Percentiles rank a stretch among this genome's conserved stretches.
phyloP scores from a whole-genome alignment of 169 alveolate genomes.

The Neospora caninum region DNA sequence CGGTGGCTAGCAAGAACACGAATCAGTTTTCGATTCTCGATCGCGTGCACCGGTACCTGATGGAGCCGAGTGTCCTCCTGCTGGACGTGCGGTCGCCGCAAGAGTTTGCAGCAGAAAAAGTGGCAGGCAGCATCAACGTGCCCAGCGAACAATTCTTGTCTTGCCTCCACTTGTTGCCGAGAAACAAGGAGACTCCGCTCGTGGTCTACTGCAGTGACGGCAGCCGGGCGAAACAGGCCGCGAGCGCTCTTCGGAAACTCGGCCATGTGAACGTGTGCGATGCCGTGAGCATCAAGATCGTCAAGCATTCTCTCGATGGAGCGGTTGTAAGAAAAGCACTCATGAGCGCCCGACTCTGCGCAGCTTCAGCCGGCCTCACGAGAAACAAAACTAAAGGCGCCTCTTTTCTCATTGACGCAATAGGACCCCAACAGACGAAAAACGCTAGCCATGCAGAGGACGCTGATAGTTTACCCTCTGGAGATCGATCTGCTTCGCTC shows the following conservation, averaged over 20 bases:
- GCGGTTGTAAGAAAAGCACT: slow-evolving; percentile 37
- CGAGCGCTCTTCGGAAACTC: slow-evolving; percentile 32
- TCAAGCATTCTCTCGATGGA: slow-evolving; percentile 29
- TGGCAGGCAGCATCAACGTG: slow-evolving; percentile 19
- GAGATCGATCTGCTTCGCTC: not conserved
- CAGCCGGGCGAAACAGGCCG: slow-evolving; percentile 17
- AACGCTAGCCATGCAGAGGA: too few species aligned
- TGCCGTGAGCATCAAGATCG: slow-evolving; percentile 26
- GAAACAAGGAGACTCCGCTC: slow-evolving; percentile 32
- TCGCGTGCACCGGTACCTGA: not conserved
- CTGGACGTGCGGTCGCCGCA: slow-evolving; percentile 33
- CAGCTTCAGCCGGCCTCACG: not conserved
- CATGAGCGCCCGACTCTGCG: not conserved
- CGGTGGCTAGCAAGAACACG: not conserved
- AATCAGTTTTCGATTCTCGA: slow-evolving; percentile 11
- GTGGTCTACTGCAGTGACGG: slow-evolving; percentile 32
- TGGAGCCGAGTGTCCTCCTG: slow-evolving; percentile 10
- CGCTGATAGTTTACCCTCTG: not conserved
- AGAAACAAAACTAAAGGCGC: not conserved
- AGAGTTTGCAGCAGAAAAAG: slow-evolving; percentile 7
- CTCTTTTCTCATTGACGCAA: not conserved
- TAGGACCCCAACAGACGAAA: too few species aligned
- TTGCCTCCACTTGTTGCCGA: slow-evolving; percentile 13
- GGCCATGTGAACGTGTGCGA: slow-evolving; percentile 30
- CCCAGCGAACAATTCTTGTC: slow-evolving; percentile 4